phyloP scores from a whole-genome alignment of 495 filamentous ascomycete species.

The Talaromyces liani region DNA sequence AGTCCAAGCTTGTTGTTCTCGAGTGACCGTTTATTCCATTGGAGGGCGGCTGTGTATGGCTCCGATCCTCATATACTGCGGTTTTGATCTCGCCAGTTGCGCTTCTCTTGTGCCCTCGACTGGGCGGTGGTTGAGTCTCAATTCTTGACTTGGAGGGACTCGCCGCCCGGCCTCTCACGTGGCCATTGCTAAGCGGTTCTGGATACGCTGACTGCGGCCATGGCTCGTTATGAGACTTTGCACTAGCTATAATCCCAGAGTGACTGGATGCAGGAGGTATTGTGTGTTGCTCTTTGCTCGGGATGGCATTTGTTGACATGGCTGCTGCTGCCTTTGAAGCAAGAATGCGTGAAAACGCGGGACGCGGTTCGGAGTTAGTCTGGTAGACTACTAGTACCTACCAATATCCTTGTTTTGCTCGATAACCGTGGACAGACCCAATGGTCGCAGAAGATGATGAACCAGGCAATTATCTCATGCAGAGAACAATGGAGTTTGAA shows the following conservation, averaged over 20 bases:
- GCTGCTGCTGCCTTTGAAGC: background rate
- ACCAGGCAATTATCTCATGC: background rate
- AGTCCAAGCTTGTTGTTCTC: conserved; percentile 57
- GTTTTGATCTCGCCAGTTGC: conserved; percentile 57
- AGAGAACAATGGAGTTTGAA: background rate
- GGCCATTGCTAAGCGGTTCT: conserved; percentile 4
- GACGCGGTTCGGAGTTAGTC: background rate
- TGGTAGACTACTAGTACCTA: too few relatives aligned
- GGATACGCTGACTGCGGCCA: background rate
- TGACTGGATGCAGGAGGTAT: background rate
- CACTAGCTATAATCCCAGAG: background rate
- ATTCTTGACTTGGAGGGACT: conserved; percentile 7
- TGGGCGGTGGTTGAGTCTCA: conserved; percentile 11
- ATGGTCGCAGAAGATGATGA: background rate
- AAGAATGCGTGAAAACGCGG: background rate
- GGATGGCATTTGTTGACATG: background rate
- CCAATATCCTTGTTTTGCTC: background rate
- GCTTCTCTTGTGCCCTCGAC: conserved; percentile 49
- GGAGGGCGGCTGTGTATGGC: background rate
- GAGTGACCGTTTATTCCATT: conserved; percentile 39
- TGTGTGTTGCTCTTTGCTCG: background rate
- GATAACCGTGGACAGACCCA: background rate
- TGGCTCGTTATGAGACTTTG: background rate
- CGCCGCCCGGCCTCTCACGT: background rate
- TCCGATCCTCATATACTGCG: conserved; percentile 11